These are phyloP conservation scores for Apiosordaria backusii DNA, from an alignment of 495 filamentous ascomycete species.

Conservation along the genomic window DNA sequence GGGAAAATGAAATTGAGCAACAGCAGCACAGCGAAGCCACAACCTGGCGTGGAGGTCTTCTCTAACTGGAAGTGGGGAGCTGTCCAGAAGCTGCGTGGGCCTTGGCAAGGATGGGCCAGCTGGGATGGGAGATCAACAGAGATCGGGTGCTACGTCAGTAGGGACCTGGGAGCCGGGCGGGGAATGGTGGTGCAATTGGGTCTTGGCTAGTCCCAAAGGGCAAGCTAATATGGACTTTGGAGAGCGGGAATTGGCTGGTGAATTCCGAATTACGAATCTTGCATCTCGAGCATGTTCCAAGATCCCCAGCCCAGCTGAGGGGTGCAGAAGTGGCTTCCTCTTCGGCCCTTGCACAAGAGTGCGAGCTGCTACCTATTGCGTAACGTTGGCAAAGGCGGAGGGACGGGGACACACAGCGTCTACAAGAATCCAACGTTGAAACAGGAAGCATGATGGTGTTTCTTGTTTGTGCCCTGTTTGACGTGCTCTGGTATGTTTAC, in stretches of 20 bases:
- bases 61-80: conserved; percentile 9
- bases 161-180: conserved; percentile 1
- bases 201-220: not conserved
- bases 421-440: too few species aligned
- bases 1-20: conserved; percentile 8
- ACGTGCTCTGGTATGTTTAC: not conserved
- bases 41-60: conserved; percentile 4
- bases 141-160: conserved; percentile 23
- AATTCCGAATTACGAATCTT: not conserved
- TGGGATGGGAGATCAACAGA: conserved; percentile 14
- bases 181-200: conserved; percentile 5
- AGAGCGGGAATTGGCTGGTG: not conserved
- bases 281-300: not conserved
- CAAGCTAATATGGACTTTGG: not conserved
- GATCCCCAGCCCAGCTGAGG: conserved; percentile 12
- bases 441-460: not conserved
- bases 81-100: conserved; percentile 3
- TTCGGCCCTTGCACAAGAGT: not conserved
- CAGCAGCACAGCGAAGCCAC: conserved; percentile 5
- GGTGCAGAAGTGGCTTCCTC: conserved; percentile 16
- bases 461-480: not conserved
- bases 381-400: not conserved
- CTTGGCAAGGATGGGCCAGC: conserved; percentile 8
- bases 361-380: conserved; percentile 9
- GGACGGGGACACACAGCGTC: too few species aligned